Conservation (phyloP, 139 green algal species). For the Closterium sp. region DNA sequence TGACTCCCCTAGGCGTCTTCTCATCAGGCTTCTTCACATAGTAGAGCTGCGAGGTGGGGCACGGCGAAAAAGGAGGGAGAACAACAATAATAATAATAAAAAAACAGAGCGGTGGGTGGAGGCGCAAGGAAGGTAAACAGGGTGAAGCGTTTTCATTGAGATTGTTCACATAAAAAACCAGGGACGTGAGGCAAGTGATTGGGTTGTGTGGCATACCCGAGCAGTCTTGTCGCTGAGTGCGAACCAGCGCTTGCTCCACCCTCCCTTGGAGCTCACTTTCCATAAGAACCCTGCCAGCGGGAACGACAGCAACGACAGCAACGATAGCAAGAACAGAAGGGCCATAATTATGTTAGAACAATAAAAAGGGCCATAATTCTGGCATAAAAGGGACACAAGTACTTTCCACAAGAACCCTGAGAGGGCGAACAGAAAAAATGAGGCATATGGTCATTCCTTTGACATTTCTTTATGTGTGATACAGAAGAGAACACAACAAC, state of each 20-base stretch:
- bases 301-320: not conserved
- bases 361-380: too few relatives aligned
- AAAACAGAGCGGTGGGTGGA: not conserved
- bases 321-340: not conserved
- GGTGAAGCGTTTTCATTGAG: not conserved
- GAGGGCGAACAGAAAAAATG: not conserved
- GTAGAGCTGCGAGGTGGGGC: constrained; percentile 65
- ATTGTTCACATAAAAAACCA: not conserved
- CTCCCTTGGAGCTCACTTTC: constrained; percentile 66
- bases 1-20: constrained; percentile 60
- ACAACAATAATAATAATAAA: not conserved
- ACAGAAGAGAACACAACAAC: not conserved
- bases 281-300: constrained; percentile 60
- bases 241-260: constrained; percentile 72
- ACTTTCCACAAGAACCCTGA: not conserved
- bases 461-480: too few relatives aligned
- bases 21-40: constrained; percentile 89
- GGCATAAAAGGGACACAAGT: not conserved
- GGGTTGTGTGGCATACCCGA: not conserved
- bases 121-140: not conserved
- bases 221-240: constrained; percentile 58
- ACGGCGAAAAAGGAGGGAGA: not conserved
- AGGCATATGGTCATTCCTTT: too few relatives aligned
- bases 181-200: too few relatives aligned
- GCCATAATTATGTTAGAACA: too few relatives aligned